Evolutionary conservation across 768 basidiomycete species (phyloP), one percentile per base, ranked within the genome.

Genomic region (Lactarius sp.): DNA sequence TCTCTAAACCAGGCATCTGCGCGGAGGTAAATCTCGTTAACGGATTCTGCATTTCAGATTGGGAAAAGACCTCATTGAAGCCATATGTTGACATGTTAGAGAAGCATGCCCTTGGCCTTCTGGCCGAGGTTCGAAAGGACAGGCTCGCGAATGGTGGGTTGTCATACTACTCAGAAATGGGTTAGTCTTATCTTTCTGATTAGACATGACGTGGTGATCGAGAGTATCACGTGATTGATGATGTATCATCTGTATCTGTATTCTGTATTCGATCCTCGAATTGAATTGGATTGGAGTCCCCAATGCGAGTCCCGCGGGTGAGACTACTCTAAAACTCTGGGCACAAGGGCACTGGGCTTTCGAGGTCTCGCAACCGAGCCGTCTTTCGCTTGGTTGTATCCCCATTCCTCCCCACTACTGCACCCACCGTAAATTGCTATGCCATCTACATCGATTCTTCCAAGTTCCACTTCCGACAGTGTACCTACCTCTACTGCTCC

Each of bases 21-120:
- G 36, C n/a, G 14, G n/a, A 33, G 20, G n/a, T 8, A 34, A 36
- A 56, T 56, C 52, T 18, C n/a, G 6, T 51, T 42, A n/a, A 52
- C 27, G 8, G 6, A 12, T 20, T 14, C 20, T 39, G 18, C 18
- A 68, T 50, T 13, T 58, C 68, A 85, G 90, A 90, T 69, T 97
- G 93, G 90, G 85, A 89, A 68, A 82, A 83, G 60, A 98, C 97
- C 16, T 90, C 90, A 5, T 75, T 99, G 63, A 90, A 85, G 71
- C 88, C 88, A 22, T 98, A 95, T 69, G 85, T 99, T 47, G 89
- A 95, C 51, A 83, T 97, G 78, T 75, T 98, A 67, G 91, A 98
- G 64, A 81, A 80, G 70, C 92, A 98, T 72, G 81, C 79, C 14
- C 62, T 72, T 41, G 70, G 71, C 36, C 72, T 88, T 34, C 83